Evolutionary conservation across 2,329 filamentous ascomycete species (phyloP).

Genomic region (Colletotrichum sp.): DNA sequence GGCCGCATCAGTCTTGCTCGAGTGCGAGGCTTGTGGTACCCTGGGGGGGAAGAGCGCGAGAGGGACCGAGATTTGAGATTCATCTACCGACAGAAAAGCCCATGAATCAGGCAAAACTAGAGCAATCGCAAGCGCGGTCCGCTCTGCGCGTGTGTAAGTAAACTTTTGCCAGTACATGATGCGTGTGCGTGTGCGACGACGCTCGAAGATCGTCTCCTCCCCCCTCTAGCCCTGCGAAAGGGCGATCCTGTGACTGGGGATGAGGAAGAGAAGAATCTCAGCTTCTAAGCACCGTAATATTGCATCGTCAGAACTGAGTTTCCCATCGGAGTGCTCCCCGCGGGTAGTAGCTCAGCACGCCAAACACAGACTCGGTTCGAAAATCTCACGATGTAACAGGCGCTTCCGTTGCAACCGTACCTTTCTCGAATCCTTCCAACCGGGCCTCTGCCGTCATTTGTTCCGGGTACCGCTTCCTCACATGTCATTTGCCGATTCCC

Average conservation of each 20-base stretch:
- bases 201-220: not conserved
- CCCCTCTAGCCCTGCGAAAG: not conserved
- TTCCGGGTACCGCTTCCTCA: not conserved
- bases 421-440: not conserved
- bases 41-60: not conserved
- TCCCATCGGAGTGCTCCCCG: not conserved
- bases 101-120: not conserved
- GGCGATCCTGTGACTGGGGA: not conserved
- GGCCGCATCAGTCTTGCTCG: not conserved
- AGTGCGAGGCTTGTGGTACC: not conserved
- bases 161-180: not conserved
- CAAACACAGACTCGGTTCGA: not conserved
- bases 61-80: not conserved
- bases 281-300: not conserved
- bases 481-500: not conserved
- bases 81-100: not conserved
- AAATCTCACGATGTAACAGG: not conserved
- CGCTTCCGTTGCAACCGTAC: not conserved
- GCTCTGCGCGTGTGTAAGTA: not conserved
- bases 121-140: not conserved
- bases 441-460: not conserved
- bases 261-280: not conserved
- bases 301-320: not conserved
- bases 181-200: not conserved
- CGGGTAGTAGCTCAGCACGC: not conserved